phyloP scores from a whole-genome alignment of 768 basidiomycete genomes.

The Boletales sp. region DNA sequence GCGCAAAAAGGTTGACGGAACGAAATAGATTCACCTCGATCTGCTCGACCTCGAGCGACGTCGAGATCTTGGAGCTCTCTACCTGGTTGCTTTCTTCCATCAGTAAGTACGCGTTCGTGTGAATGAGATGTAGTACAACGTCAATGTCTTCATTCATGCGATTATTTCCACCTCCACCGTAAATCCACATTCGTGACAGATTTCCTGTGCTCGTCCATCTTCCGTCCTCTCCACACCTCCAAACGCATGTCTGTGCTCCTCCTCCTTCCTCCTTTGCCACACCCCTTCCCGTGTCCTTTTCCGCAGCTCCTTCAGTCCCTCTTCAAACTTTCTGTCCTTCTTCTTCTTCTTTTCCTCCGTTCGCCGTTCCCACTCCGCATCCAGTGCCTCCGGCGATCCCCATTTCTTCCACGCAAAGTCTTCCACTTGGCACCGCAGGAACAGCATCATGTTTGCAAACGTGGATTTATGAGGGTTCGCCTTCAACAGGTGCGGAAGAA shows the following conservation, averaged over 20 bases:
- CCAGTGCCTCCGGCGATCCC: conserved; percentile 90
- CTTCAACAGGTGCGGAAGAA: conserved; percentile 89
- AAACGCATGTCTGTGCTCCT: conserved; percentile 86
- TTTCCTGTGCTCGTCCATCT: conserved; percentile 60
- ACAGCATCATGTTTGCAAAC: conserved; percentile 99
- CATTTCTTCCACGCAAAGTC: conserved; percentile 98
- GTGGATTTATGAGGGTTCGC: conserved; percentile 94
- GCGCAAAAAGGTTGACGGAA: conserved; percentile 70
- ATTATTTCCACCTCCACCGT: conserved; percentile 80
- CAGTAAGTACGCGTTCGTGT: no score
- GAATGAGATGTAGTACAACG: no score
- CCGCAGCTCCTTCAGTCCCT: conserved; percentile 79
- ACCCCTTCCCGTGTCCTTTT: conserved; percentile 83
- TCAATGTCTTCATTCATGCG: conserved; percentile 44
- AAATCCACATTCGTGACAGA: conserved; percentile 89
- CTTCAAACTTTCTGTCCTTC: conserved; percentile 93
- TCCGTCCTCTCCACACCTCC: conserved; percentile 51
- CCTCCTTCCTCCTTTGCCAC: conserved; percentile 84
- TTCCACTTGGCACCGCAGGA: conserved; percentile 89
- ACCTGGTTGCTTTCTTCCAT: conserved; percentile 35
- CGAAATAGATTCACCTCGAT: conserved; percentile 77
- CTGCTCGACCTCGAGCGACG: conserved; percentile 73
- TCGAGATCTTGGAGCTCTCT: conserved; percentile 67
- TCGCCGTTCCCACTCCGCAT: conserved; percentile 80
- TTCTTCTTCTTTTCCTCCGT: conserved; percentile 81